Evolutionary conservation across 1,139 yeast genomes (phyloP), one percentile per base, ranked within the genome.

Genomic region (Pneumocystis carinii): DNA sequence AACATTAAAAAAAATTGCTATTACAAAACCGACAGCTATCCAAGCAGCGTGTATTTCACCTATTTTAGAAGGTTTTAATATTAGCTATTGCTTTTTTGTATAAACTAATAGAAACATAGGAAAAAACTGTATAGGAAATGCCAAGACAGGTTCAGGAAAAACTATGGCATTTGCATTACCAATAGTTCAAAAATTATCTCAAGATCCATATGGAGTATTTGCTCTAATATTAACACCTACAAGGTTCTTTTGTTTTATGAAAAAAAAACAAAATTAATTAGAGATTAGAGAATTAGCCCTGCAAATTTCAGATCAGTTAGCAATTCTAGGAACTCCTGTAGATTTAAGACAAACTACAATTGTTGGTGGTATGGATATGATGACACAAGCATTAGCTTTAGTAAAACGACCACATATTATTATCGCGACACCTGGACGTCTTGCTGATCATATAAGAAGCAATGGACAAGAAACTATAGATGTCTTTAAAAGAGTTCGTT

Each of bases 81-180:
- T n/a, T 35, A 37, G 6, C 14, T 36, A 12, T 15, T 2, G 14
- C 24, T 57, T 19, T 14, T 24, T n/a, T 2, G 14, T 41, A 61
- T 1, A 29, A 10, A 55, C 48, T 35, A 56, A 53, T n/a, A n/a
- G 29, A 10, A 53, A 17, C 42, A 14, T 29, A 53, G 75, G 95
- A 10, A 82, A 84, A 69, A 96, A 90, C 73, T 90, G 97, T 73
- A 92, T 92, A 62, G 99, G 98, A 62, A 98, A 98, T 53, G 98
- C 99, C 59, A 87, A 87, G 74, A 92, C 99, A 0, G 99, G 99
- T 75, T 86, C 95, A 39, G 99, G 99, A 81, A 92, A 92, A 72
- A 92, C 99, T 2, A 85, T 94, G 41, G 96, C 98, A 0, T 92
- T 92, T 79, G 97, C 95, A 0, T 94, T 90, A 32, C 98, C 98